These are phyloP conservation scores for Zygoascus bituminiphila DNA, from an alignment of 805 yeast species.

Conservation along the genomic window DNA sequence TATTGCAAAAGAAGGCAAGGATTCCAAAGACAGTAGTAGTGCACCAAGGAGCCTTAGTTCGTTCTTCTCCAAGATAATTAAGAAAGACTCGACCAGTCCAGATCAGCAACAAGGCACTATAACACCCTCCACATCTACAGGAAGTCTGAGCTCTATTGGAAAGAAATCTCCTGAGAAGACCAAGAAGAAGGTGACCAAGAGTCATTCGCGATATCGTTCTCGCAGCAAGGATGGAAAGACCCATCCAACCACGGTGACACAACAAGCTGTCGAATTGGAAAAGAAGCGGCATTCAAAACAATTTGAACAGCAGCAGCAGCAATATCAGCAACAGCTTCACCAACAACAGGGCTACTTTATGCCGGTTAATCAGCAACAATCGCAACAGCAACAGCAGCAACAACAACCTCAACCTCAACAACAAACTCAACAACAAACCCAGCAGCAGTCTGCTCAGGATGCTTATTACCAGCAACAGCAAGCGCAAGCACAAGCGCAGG, in stretches of 20 bases:
- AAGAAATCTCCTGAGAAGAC: neutral
- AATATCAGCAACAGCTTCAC: neutral
- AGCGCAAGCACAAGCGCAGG: constrained; percentile 9
- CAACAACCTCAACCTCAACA: neutral
- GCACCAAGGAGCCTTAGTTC: neutral
- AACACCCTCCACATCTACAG: neutral
- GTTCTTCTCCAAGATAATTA: constrained; percentile 1
- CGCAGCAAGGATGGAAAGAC: neutral
- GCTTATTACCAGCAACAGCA: constrained; percentile 15
- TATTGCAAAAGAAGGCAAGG: neutral
- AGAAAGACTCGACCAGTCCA: neutral
- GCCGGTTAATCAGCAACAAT: neutral
- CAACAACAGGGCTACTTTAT: neutral
- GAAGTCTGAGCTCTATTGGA: neutral
- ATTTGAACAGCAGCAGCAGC: neutral
- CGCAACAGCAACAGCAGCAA: neutral
- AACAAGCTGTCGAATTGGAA: constrained; percentile 1
- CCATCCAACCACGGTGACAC: constrained; percentile 1
- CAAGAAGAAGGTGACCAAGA: neutral
- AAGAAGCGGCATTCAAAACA: neutral
- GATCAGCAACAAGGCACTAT: neutral
- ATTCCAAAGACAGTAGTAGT: neutral
- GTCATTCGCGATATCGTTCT: neutral
- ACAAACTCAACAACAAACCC: neutral
- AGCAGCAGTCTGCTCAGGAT: constrained; percentile 4